Base-by-base conservation (phyloP, 805 yeast species). In the Metschnikowia chrysomelidarum region DNA sequence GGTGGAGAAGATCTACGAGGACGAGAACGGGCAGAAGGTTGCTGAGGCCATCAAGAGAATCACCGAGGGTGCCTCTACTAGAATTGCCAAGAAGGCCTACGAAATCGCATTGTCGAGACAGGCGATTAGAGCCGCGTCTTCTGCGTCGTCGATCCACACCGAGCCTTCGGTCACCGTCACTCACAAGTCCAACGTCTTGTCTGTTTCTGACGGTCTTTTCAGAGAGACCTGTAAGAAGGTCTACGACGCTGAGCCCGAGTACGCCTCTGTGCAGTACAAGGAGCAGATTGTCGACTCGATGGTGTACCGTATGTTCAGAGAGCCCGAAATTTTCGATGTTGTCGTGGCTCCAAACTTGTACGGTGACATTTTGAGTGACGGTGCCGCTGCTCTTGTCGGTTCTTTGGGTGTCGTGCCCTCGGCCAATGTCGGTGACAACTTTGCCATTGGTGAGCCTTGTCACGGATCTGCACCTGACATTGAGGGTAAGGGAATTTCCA, bases 401-500 rank as follows among this genome's bases (percentile, higher is more conserved):
- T 91, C 98, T 19, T 76, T 93, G 47, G 98, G 98, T 59, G 95
- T 93, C 39, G 97, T 93, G 38, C 98, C 98, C 55, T 83, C 95
- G 36, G 98, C 98, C 43, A 93, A 93, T 57, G 98, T 93, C 46
- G 98, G 98, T 56, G 96, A 88, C 59, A 67, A 74, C 60, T 91
- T 93, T 59, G 97, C 94, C 46, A 87, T 93, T 59, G 98, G 98
- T 61, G 98, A 93, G 70, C 98, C 98, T 59, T 89, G 97, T 60
- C 98, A 93, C 68, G 98, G 98, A 44, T 86, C 96, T 38, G 98
- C 98, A 36, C 98, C 98, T 38, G 98, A 93, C 63, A 93, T 93
- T 50, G 96, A 89, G 60, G 98, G 98, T 53, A 81, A 76, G 64
- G 93, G 93, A 54, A 86, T 87, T 53, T 77, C 96, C 34, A 91